phyloP scores from a whole-genome alignment of 2,329 filamentous ascomycete species.

The Zopfia rhizophila region DNA sequence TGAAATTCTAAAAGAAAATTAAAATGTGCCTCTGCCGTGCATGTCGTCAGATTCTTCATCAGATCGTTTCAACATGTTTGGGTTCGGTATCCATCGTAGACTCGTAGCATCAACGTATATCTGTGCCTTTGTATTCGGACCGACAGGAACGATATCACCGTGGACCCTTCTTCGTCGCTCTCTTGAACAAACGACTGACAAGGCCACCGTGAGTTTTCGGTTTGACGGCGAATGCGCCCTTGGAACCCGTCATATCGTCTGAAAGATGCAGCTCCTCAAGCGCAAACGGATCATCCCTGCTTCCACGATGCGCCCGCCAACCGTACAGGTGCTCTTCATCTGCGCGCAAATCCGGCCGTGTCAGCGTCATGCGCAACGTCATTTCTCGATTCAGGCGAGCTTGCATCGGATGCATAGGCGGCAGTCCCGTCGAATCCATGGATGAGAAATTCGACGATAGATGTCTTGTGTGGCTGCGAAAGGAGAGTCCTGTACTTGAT shows the following conservation, averaged over 20 bases:
- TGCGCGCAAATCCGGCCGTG: conserved; percentile 84
- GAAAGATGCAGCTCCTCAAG: conserved; percentile 63
- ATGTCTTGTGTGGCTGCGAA: conserved; percentile 43
- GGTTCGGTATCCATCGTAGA: background rate
- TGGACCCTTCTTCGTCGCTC: conserved; percentile 47
- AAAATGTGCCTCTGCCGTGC: background rate
- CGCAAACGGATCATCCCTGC: conserved; percentile 63
- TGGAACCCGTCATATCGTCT: conserved; percentile 58
- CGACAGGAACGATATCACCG: conserved; percentile 23
- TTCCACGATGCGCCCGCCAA: conserved; percentile 62
- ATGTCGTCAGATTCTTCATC: background rate
- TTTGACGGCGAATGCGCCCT: conserved; percentile 59
- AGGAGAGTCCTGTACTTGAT: conserved; percentile 45
- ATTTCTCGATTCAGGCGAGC: conserved; percentile 75
- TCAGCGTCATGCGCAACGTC: conserved; percentile 96
- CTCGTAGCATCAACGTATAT: too few relatives aligned
- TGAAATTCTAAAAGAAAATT: background rate
- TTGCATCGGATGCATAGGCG: conserved; percentile 31
- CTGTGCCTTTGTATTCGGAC: too few relatives aligned
- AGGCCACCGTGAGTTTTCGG: conserved; percentile 45
- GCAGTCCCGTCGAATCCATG: conserved; percentile 40
- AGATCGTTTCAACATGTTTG: background rate
- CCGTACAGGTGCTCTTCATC: conserved; percentile 78
- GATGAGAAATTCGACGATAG: conserved; percentile 46
- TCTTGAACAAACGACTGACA: conserved; percentile 49